phyloP scores from a whole-genome alignment of 306 rosid genomes.

The Chamaecrista fasciculata region DNA sequence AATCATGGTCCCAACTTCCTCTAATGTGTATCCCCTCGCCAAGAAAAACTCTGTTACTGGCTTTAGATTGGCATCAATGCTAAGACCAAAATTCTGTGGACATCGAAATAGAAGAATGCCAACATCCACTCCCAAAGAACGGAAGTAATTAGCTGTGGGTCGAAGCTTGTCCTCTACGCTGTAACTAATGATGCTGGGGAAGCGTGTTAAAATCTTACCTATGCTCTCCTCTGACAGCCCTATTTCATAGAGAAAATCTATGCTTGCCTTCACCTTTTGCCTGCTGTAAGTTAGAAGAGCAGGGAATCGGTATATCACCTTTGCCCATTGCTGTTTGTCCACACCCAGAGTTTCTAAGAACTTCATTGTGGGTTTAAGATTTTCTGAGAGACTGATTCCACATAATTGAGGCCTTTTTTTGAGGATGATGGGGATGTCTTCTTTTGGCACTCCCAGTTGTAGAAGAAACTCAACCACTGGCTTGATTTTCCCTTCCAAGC shows the following conservation, averaged over 20 bases:
- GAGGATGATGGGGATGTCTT: constrained; percentile 62
- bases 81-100: constrained; percentile 78
- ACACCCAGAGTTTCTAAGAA: constrained; percentile 80
- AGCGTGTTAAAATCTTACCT: constrained; percentile 82
- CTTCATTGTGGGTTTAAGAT: constrained; percentile 80
- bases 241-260: constrained; percentile 61
- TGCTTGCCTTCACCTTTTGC: constrained; percentile 58
- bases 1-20: constrained; percentile 76
- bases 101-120: constrained; percentile 59
- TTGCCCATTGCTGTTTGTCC: constrained; percentile 90
- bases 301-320: constrained; percentile 83
- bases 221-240: constrained; percentile 69
- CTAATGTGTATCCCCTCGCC: constrained; percentile 65
- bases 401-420: constrained; percentile 88
- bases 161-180: constrained; percentile 86
- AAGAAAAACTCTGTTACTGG: constrained; percentile 75
- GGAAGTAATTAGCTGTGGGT: constrained; percentile 75
- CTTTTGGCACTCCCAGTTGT: constrained; percentile 78
- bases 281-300: constrained; percentile 77
- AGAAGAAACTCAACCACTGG: constrained; percentile 90
- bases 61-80: constrained; percentile 76
- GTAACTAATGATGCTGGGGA: constrained; percentile 71
- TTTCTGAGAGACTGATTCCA: constrained; percentile 82
- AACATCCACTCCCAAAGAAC: constrained; percentile 79
- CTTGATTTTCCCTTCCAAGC: constrained; percentile 87